A percentile compares a stretch with the other conserved stretches of the same genome.
These are phyloP conservation scores for Claviceps quebecensis DNA, from an alignment of 2,329 filamentous ascomycete genomes.

Conservation along the genomic window DNA sequence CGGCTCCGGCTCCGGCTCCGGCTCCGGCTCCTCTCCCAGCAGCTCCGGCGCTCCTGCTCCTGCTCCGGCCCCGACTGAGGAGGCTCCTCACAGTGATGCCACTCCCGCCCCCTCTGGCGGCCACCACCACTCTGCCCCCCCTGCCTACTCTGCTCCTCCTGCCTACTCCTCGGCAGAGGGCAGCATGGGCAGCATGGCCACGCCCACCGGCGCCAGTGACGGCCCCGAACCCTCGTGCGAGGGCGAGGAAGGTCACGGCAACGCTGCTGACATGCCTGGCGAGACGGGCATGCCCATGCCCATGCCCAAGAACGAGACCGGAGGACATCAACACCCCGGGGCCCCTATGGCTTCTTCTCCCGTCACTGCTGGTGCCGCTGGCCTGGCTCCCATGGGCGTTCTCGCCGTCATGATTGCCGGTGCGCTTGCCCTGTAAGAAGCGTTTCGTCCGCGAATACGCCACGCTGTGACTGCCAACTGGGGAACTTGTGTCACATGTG, in stretches of 20 bases:
- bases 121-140: background rate
- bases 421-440: constrained; percentile 23
- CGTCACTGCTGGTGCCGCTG: constrained; percentile 18
- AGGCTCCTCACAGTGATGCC: background rate
- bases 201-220: background rate
- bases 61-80: background rate
- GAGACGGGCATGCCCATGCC: background rate
- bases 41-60: background rate
- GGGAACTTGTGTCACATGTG: background rate
- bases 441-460: background rate
- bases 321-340: background rate
- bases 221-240: background rate
- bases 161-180: background rate
- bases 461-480: background rate
- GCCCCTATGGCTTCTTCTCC: constrained; percentile 2
- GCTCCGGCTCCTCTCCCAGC: background rate
- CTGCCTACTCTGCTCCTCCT: too few species aligned
- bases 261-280: background rate
- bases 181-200: background rate
- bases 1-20: background rate
- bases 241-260: background rate
- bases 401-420: constrained; percentile 19
- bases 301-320: constrained; percentile 8
- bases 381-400: constrained; percentile 17
- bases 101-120: background rate